These are phyloP conservation scores for Hygrophila difformis DNA, from an alignment of 257 asterid genomes.

Conservation along the genomic window DNA sequence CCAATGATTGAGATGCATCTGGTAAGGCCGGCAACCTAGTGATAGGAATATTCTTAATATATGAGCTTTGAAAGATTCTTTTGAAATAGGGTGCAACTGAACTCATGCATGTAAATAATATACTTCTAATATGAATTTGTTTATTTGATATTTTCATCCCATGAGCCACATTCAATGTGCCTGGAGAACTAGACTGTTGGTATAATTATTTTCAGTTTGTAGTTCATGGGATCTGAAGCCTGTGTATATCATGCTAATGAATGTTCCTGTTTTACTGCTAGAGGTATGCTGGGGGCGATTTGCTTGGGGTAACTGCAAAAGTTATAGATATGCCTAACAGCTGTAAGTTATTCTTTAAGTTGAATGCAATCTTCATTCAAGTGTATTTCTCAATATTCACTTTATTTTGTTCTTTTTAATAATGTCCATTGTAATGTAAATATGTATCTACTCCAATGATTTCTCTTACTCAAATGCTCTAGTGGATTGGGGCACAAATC, in stretches of 20 bases:
- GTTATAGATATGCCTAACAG: constrained; percentile 78
- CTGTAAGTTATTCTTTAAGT: constrained; percentile 44
- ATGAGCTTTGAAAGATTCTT: background rate
- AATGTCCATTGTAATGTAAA: background rate
- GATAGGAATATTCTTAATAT: background rate
- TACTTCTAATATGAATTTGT: no score
- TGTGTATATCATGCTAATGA: constrained; percentile 18
- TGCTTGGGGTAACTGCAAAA: constrained; percentile 81
- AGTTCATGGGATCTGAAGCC: constrained; percentile 4
- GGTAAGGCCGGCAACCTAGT: constrained; percentile 30
- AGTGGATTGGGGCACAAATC: background rate
- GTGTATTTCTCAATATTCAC: constrained; percentile 5
- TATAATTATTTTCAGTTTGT: no score
- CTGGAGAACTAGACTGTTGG: no score
- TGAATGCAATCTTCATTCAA: no score
- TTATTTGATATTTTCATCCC: no score
- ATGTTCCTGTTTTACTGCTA: constrained; percentile 23
- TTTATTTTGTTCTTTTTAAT: background rate
- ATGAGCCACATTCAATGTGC: no score
- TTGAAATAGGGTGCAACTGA: no score
- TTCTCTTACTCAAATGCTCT: background rate
- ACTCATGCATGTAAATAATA: no score
- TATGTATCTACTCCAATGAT: background rate
- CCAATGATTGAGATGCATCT: constrained; percentile 87
- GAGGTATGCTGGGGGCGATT: constrained; percentile 83